phyloP scores from a whole-genome alignment of 129 eudicot species.

The Tagetes erecta region DNA sequence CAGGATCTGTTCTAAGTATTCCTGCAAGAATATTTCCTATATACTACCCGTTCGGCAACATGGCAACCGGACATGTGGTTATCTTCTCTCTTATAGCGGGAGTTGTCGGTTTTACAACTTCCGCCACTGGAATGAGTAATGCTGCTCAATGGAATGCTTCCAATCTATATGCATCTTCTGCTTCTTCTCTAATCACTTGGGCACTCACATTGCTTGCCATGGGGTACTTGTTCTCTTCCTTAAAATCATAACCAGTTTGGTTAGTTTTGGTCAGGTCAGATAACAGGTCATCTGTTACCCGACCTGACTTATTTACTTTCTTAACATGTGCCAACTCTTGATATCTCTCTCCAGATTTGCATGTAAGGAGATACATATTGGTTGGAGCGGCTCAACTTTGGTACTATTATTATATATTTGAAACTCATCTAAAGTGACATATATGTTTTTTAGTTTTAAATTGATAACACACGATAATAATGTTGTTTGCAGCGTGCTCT shows the following conservation, averaged over 20 bases:
- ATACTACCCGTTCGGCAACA: constrained; percentile 78
- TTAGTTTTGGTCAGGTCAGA: not conserved
- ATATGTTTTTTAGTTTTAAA: not conserved
- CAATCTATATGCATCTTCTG: constrained; percentile 66
- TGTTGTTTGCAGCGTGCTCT: constrained; percentile 57
- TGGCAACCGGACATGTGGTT: constrained; percentile 76
- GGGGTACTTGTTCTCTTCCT: constrained; percentile 51
- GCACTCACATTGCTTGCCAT: constrained; percentile 78
- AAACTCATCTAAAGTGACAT: not conserved
- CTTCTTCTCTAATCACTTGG: constrained; percentile 73
- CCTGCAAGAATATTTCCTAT: constrained; percentile 85
- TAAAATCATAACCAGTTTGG: not conserved
- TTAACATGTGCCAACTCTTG: not conserved
- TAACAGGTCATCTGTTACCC: not conserved
- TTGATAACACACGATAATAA: not conserved
- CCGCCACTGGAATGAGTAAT: constrained; percentile 53
- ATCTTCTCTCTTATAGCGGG: constrained; percentile 77
- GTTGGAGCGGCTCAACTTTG: constrained; percentile 68
- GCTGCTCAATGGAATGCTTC: constrained; percentile 54
- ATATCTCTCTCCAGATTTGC: constrained; percentile 55
- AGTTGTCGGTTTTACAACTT: constrained; percentile 65
- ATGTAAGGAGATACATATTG: constrained; percentile 76
- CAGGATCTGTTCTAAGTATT: constrained; percentile 57
- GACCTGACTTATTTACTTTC: not conserved
- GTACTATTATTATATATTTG: constrained; percentile 32